Conservation (phyloP, 2,329 filamentous ascomycete species). For the Sporothrix brasiliensis region DNA sequence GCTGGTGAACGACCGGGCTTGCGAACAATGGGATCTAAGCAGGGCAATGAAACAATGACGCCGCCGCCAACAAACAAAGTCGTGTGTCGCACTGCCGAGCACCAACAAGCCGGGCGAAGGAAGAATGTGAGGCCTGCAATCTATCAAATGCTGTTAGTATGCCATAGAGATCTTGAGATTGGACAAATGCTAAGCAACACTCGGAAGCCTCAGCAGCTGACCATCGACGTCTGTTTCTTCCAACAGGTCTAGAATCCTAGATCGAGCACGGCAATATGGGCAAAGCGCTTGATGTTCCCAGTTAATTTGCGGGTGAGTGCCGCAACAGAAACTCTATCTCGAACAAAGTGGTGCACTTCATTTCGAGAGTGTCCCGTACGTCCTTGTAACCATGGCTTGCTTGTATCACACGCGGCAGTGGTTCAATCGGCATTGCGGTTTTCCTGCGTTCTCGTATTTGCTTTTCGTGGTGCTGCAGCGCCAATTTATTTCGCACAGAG, state of each 20-base stretch:
- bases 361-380: neutral
- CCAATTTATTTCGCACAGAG: slow-evolving; percentile 12
- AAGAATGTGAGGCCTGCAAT: neutral
- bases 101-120: slow-evolving; percentile 8
- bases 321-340: slow-evolving; percentile 23
- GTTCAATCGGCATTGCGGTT: neutral
- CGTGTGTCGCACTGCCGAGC: slow-evolving; percentile 16
- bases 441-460: neutral
- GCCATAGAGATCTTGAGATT: slow-evolving; percentile 2
- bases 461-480: slow-evolving; percentile 15
- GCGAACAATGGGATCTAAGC: slow-evolving; percentile 3
- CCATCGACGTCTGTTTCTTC: neutral
- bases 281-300: slow-evolving; percentile 12
- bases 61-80: neutral
- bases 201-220: slow-evolving; percentile 4
- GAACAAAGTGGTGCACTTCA: slow-evolving; percentile 16
- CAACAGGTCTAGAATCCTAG: neutral
- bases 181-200: neutral
- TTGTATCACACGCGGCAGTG: neutral
- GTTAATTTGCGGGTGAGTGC: slow-evolving; percentile 27
- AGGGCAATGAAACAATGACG: slow-evolving; percentile 13
- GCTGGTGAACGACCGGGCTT: neutral
- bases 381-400: neutral
- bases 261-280: slow-evolving; percentile 8
- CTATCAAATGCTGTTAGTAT: neutral